Percentiles rank a stretch among this genome's conserved stretches.
Conservation (phyloP, 2,329 filamentous ascomycete species). For the Colletotrichum camelliae region DNA sequence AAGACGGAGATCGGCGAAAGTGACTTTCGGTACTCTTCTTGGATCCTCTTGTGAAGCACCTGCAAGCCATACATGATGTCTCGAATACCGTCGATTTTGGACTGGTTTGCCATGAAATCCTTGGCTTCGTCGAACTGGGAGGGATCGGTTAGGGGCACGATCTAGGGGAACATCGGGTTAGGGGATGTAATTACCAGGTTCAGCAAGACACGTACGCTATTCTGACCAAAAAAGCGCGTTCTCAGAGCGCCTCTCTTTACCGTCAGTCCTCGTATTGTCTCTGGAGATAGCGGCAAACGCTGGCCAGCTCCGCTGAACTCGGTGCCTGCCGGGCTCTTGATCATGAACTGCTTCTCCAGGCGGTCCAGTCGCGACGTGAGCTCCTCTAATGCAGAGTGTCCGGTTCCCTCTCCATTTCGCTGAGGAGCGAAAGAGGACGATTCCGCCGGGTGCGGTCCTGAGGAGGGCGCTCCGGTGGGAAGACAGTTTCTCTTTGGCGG, state of each 20-base stretch:
- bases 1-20: constrained; percentile 60
- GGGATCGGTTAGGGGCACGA: constrained; percentile 15
- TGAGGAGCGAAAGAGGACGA: constrained; percentile 2
- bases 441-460: neutral
- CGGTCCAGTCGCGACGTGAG: constrained; percentile 56
- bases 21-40: constrained; percentile 51
- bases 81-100: constrained; percentile 42
- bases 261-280: constrained; percentile 55
- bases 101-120: constrained; percentile 50
- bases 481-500: constrained; percentile 44
- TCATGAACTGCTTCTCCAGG: constrained; percentile 55
- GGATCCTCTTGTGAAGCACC: constrained; percentile 52
- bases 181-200: constrained; percentile 50
- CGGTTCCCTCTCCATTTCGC: constrained; percentile 34
- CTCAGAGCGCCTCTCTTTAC: constrained; percentile 51
- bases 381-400: constrained; percentile 48
- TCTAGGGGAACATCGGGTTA: neutral
- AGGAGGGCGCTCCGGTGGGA: neutral
- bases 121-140: constrained; percentile 59
- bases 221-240: constrained; percentile 60
- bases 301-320: constrained; percentile 38
- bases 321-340: constrained; percentile 44
- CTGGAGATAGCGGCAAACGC: constrained; percentile 38
- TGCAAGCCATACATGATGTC: constrained; percentile 51
- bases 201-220: constrained; percentile 56